phyloP scores from a whole-genome alignment of 2,329 filamentous ascomycete species.

The Sclerotinia spermophila region DNA sequence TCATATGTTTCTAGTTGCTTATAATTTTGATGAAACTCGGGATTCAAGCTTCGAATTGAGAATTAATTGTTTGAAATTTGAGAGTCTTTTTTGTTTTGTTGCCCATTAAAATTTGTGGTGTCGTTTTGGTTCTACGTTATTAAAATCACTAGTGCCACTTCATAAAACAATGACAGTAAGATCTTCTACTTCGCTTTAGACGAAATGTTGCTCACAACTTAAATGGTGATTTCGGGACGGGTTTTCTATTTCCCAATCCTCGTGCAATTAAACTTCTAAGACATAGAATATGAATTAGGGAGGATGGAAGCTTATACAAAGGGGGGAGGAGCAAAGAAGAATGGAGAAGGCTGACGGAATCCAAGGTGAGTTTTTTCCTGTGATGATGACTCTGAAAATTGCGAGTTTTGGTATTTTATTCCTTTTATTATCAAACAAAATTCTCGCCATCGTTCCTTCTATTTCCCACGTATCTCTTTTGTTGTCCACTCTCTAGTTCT shows the following conservation, averaged over 20 bases:
- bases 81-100: background rate
- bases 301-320: background rate
- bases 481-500: too few species aligned
- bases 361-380: too few species aligned
- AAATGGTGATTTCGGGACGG: background rate
- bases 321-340: too few species aligned
- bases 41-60: background rate
- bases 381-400: too few species aligned
- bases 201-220: background rate
- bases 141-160: background rate
- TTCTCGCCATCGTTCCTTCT: too few species aligned
- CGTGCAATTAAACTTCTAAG: too few species aligned
- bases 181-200: accelerated
- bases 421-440: too few species aligned
- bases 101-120: background rate
- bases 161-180: background rate
- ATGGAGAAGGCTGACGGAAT: too few species aligned
- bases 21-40: background rate
- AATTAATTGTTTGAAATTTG: background rate
- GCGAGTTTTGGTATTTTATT: too few species aligned
- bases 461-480: too few species aligned
- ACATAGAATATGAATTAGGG: background rate
- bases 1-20: too few species aligned
- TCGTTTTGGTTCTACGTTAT: background rate
- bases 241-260: background rate